Conservation (phyloP, 257 asterid species). For the Parsonsia alboflavescens region DNA sequence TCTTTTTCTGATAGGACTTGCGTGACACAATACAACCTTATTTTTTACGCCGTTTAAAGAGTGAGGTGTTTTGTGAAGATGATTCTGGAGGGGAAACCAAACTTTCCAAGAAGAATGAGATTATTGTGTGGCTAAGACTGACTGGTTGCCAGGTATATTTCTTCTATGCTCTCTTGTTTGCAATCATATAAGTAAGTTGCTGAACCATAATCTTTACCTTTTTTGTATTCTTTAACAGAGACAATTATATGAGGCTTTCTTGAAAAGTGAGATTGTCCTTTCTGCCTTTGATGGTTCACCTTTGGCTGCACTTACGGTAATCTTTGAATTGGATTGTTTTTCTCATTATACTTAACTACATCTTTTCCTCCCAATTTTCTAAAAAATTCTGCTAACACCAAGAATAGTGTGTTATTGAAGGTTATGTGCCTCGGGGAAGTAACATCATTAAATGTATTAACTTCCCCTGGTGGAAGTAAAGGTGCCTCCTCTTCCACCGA, state of each 20-base stretch:
- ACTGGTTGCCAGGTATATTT: slow-evolving; percentile 75
- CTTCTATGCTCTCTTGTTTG: neutral
- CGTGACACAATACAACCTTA: slow-evolving; percentile 88
- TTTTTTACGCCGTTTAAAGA: slow-evolving; percentile 85
- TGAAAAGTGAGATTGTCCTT: slow-evolving; percentile 86
- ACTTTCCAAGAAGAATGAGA: slow-evolving; percentile 90
- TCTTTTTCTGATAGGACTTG: slow-evolving; percentile 48
- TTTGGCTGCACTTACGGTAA: slow-evolving; percentile 95
- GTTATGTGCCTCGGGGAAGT: too few relatives aligned
- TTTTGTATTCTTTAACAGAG: slow-evolving; percentile 44
- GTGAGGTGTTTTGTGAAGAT: slow-evolving; percentile 63
- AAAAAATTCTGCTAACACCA: neutral
- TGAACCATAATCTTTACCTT: neutral
- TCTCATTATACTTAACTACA: slow-evolving; percentile 4
- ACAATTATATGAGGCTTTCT: slow-evolving; percentile 82
- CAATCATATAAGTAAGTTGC: neutral
- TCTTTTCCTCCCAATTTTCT: neutral
- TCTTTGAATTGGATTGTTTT: slow-evolving; percentile 11
- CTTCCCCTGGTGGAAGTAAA: too few relatives aligned
- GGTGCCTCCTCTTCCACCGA: too few relatives aligned
- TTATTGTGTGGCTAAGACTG: slow-evolving; percentile 82
- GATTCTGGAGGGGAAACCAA: slow-evolving; percentile 25
- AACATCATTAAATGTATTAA: too few relatives aligned
- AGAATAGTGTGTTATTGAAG: neutral
- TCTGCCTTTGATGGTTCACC: slow-evolving; percentile 95